Percentiles rank a stretch among this genome's conserved stretches.
Conservation (phyloP, 73 alveolate species). For the Paramecium sonneborni region DNA sequence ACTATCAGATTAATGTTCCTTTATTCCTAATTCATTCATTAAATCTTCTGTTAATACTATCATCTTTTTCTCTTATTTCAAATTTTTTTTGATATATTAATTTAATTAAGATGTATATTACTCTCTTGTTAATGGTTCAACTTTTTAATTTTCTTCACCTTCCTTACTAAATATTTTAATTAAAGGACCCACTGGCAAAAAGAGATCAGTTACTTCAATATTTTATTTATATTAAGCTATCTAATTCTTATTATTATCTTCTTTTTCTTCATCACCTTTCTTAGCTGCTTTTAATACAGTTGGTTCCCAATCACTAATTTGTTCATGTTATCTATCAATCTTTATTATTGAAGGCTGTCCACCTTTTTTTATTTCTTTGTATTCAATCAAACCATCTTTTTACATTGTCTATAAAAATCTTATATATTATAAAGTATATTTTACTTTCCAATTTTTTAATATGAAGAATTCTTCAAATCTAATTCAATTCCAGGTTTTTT, state of each 20-base stretch:
- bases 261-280: conserved; percentile 6
- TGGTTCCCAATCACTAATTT: conserved; percentile 38
- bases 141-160: not conserved
- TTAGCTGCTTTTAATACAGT: not conserved
- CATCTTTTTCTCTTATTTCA: not conserved
- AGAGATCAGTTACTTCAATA: conserved; percentile 5
- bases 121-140: conserved; percentile 45
- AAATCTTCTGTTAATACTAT: conserved; percentile 8
- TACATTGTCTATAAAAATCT: conserved; percentile 21
- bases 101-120: not conserved
- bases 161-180: not conserved
- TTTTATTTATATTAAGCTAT: not conserved
- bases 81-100: not conserved
- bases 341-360: not conserved
- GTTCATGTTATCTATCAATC: conserved; percentile 35
- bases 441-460: conserved; percentile 54
- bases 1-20: not conserved
- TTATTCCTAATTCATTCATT: conserved; percentile 12
- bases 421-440: not conserved
- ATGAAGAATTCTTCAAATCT: conserved; percentile 17
- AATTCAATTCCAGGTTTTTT: conserved; percentile 28
- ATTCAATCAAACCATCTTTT: conserved; percentile 49
- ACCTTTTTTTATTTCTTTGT: conserved; percentile 25
- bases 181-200: conserved; percentile 15
- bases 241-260: not conserved